Evolutionary conservation across 768 basidiomycete genomes (phyloP).

Genomic region (Artomyces pyxidatus): DNA sequence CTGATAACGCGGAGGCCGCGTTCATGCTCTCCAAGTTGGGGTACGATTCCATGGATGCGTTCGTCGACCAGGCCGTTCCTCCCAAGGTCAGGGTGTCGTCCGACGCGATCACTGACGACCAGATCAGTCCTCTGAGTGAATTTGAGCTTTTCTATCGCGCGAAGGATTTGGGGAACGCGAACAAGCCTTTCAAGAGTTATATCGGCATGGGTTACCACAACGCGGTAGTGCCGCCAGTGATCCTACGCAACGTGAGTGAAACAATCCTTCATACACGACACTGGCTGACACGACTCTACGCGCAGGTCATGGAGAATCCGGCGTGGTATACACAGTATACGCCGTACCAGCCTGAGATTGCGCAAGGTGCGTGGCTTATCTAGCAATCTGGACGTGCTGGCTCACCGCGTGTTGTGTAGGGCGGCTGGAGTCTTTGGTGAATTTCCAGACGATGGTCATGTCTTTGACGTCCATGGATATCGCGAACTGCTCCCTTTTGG

Average conservation of each 20-base stretch:
- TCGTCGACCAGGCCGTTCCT: constrained; percentile 79
- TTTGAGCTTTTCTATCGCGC: constrained; percentile 73
- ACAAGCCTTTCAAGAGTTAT: constrained; percentile 83
- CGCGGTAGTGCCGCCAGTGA: constrained; percentile 92
- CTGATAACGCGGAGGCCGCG: constrained; percentile 70
- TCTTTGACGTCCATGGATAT: constrained; percentile 93
- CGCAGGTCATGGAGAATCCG: constrained; percentile 93
- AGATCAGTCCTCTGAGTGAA: constrained; percentile 77
- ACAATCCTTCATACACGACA: background rate
- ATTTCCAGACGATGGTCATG: constrained; percentile 94
- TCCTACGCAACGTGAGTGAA: constrained; percentile 73
- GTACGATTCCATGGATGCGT: constrained; percentile 82
- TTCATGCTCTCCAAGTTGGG: constrained; percentile 82
- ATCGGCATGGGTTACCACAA: constrained; percentile 98
- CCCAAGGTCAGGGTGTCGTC: constrained; percentile 64
- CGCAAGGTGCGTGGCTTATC: constrained; percentile 63
- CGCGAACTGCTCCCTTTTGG: constrained; percentile 90
- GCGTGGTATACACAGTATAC: constrained; percentile 98
- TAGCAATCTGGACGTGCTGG: background rate
- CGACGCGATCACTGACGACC: constrained; percentile 50
- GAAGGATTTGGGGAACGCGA: constrained; percentile 66
- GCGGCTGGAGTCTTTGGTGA: constrained; percentile 91
- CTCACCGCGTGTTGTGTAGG: constrained; percentile 36
- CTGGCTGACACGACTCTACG: background rate
- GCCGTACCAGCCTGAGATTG: constrained; percentile 94